phyloP scores from a whole-genome alignment of 2,329 filamentous ascomycete genomes.

The Pestalotiopsis sp. region DNA sequence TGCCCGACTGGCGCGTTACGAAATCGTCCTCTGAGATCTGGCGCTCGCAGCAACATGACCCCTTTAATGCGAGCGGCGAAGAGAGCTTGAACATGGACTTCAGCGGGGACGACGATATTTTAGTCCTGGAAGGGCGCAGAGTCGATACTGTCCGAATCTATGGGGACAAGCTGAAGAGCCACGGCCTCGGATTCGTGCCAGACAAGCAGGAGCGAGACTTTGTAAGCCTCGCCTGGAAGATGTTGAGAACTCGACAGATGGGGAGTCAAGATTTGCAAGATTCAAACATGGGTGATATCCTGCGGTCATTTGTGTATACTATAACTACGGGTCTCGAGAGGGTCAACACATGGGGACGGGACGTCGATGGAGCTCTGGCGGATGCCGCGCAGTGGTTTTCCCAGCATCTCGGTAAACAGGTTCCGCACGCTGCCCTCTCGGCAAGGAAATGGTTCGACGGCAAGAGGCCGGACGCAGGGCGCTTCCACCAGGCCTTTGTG shows the following conservation, averaged over 20 bases:
- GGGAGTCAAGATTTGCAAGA: background rate
- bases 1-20: slow-evolving; percentile 14
- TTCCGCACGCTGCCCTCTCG: background rate
- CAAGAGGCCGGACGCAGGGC: slow-evolving; percentile 12
- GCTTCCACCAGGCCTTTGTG: slow-evolving; percentile 21
- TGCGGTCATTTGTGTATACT: background rate
- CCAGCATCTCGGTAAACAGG: slow-evolving; percentile 13
- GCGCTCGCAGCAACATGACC: background rate
- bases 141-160: slow-evolving; percentile 18
- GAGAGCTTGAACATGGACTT: background rate
- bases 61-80: background rate
- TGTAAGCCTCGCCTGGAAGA: slow-evolving; percentile 19
- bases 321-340: background rate
- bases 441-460: background rate
- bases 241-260: slow-evolving; percentile 1
- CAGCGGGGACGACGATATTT: background rate
- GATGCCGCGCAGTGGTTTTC: background rate
- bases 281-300: background rate
- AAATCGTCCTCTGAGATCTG: slow-evolving; percentile 20
- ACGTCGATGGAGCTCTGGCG: background rate
- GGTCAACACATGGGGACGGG: background rate
- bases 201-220: slow-evolving; percentile 21
- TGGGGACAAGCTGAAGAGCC: slow-evolving; percentile 20
- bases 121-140: slow-evolving; percentile 17
- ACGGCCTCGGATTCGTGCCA: slow-evolving; percentile 18